These are phyloP conservation scores for Nigrospora oryzae DNA, from an alignment of 2,329 filamentous ascomycete species.

Conservation along the genomic window DNA sequence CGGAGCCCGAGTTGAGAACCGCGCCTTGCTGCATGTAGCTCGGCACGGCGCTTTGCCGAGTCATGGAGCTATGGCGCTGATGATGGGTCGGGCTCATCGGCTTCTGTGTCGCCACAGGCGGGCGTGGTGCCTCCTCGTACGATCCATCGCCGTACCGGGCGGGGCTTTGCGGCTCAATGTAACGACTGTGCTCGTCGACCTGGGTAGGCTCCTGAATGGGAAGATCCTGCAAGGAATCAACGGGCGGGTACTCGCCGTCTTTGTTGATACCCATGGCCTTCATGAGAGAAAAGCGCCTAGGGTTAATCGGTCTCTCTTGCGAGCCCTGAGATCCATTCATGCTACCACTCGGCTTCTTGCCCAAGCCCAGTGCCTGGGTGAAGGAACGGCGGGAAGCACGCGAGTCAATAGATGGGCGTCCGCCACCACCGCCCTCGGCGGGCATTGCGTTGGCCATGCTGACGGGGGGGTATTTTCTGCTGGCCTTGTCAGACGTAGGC, in stretches of 20 bases:
- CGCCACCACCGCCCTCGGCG: slow-evolving; percentile 28
- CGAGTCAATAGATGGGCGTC: slow-evolving; percentile 63
- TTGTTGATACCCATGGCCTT: slow-evolving; percentile 55
- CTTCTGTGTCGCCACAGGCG: slow-evolving; percentile 12
- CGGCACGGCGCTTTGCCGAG: slow-evolving; percentile 35
- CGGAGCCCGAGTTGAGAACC: slow-evolving; percentile 41
- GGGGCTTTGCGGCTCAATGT: slow-evolving; percentile 16
- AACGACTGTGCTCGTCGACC: slow-evolving; percentile 26
- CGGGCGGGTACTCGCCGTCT: slow-evolving; percentile 38
- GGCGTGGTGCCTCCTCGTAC: slow-evolving; percentile 25
- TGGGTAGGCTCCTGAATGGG: slow-evolving; percentile 41
- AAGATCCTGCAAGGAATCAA: slow-evolving; percentile 43
- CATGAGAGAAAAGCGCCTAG: slow-evolving; percentile 63
- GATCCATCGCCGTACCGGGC: slow-evolving; percentile 27
- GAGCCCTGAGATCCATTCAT: slow-evolving; percentile 48
- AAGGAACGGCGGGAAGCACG: slow-evolving; percentile 59
- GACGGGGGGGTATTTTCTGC: slow-evolving; percentile 75
- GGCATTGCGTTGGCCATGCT: slow-evolving; percentile 75
- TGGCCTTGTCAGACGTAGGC: slow-evolving; percentile 42
- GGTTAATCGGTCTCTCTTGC: slow-evolving; percentile 40
- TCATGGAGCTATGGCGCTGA: slow-evolving; percentile 30
- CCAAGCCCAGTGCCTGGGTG: slow-evolving; percentile 48
- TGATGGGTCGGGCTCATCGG: slow-evolving; percentile 29
- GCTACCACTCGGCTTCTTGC: slow-evolving; percentile 64
- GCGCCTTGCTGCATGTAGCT: slow-evolving; percentile 37